Evolutionary conservation across 306 rosid species (phyloP).

Genomic region (Argentina anserina): DNA sequence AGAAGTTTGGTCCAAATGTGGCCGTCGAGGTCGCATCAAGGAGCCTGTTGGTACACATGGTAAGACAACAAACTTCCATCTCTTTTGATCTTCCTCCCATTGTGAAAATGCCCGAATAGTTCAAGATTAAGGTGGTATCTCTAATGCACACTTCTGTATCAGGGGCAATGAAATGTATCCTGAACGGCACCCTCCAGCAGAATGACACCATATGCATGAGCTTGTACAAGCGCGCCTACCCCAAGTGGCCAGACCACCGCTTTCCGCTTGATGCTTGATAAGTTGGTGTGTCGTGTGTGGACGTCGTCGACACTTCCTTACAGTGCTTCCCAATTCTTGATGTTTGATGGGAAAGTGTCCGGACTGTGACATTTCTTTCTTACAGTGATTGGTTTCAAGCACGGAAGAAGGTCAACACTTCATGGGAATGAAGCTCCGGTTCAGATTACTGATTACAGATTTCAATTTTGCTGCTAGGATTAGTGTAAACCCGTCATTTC

Average conservation of each 20-base stretch:
- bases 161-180: conserved; percentile 84
- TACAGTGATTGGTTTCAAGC: conserved; percentile 10
- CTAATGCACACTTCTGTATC: conserved; percentile 1
- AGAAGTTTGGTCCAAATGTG: conserved; percentile 77
- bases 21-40: conserved; percentile 88
- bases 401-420: conserved; percentile 34
- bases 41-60: conserved; percentile 99
- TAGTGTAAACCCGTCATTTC: neutral
- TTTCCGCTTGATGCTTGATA: conserved; percentile 57
- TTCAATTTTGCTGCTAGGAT: conserved; percentile 18
- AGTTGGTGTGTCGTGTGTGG: conserved; percentile 16
- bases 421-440: conserved; percentile 92
- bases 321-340: conserved; percentile 46
- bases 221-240: conserved; percentile 82
- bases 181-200: conserved; percentile 79
- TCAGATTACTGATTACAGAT: conserved; percentile 42
- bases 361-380: neutral
- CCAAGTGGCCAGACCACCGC: conserved; percentile 66
- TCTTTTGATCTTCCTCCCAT: neutral
- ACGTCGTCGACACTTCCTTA: neutral
- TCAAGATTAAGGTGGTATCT: neutral
- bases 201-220: conserved; percentile 81
- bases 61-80: conserved; percentile 22
- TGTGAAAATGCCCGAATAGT: neutral
- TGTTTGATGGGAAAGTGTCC: conserved; percentile 37